Evolutionary conservation across 23 red algal species (phyloP).

Genomic region (Gracilariopsis chorda): DNA sequence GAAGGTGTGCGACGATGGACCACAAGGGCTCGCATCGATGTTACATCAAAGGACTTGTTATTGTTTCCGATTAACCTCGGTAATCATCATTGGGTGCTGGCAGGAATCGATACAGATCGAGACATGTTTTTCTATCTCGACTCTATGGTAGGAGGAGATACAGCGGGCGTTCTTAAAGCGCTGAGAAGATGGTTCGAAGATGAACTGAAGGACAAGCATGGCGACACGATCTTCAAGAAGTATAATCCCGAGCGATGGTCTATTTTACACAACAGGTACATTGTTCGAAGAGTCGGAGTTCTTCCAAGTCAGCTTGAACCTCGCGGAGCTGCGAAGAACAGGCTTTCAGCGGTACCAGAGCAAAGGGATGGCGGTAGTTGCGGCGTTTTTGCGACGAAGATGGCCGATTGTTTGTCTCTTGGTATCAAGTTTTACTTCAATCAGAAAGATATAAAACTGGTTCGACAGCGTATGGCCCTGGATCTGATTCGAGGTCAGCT

Average conservation of each 20-base stretch:
- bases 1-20: conserved; percentile 60
- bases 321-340: too few relatives aligned
- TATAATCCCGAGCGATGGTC: conserved; percentile 11
- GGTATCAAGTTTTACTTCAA: conserved; percentile 44
- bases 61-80: conserved; percentile 64
- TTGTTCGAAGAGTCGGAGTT: neutral
- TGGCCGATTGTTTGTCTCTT: conserved; percentile 46
- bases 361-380: conserved; percentile 67
- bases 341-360: conserved; percentile 1
- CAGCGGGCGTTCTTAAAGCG: neutral
- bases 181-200: conserved; percentile 51
- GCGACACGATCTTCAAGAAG: neutral
- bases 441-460: neutral
- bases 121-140: conserved; percentile 46
- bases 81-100: conserved; percentile 59
- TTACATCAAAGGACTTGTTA: conserved; percentile 20
- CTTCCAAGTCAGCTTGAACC: conserved; percentile 12
- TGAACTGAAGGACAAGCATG: conserved; percentile 17
- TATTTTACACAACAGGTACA: neutral
- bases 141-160: conserved; percentile 51
- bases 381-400: conserved; percentile 58
- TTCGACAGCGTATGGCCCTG: conserved; percentile 30
- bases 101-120: neutral
- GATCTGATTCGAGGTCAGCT: conserved; percentile 32
- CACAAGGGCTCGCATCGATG: conserved; percentile 12